Evolutionary conservation across 371 early-diverging fungal genomes (phyloP).

Genomic region (Haplosporangium sp.): DNA sequence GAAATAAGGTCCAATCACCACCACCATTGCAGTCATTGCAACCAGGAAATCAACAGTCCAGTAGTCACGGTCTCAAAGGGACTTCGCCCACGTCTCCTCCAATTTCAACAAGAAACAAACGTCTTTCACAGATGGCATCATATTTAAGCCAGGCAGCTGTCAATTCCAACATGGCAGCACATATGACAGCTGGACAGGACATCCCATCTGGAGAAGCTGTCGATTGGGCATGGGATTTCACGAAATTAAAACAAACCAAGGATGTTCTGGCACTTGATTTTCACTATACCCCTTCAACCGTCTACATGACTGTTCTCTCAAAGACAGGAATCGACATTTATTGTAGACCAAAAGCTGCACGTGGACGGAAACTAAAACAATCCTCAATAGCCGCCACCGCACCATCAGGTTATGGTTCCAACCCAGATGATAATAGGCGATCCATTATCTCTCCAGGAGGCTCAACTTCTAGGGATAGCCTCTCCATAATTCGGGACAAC

Average conservation of each 20-base stretch:
- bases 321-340: constrained; percentile 50
- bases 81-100: constrained; percentile 4
- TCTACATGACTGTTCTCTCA: constrained; percentile 52
- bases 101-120: constrained; percentile 29
- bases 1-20: constrained; percentile 14
- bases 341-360: constrained; percentile 24
- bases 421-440: constrained; percentile 16
- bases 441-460: constrained; percentile 2
- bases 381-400: neutral
- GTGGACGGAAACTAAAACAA: constrained; percentile 22
- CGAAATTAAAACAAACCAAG: constrained; percentile 49
- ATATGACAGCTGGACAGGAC: constrained; percentile 22
- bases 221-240: constrained; percentile 44
- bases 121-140: constrained; percentile 41
- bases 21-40: neutral
- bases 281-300: constrained; percentile 41
- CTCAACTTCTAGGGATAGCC: neutral
- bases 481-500: neutral
- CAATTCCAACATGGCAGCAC: constrained; percentile 23
- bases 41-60: constrained; percentile 3
- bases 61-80: neutral
- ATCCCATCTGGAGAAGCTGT: constrained; percentile 37
- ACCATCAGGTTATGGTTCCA: neutral
- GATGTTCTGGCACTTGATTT: constrained; percentile 49
- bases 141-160: constrained; percentile 48